Base-by-base conservation (phyloP, 768 basidiomycete genomes). In the Glaciozyma antarctica region DNA sequence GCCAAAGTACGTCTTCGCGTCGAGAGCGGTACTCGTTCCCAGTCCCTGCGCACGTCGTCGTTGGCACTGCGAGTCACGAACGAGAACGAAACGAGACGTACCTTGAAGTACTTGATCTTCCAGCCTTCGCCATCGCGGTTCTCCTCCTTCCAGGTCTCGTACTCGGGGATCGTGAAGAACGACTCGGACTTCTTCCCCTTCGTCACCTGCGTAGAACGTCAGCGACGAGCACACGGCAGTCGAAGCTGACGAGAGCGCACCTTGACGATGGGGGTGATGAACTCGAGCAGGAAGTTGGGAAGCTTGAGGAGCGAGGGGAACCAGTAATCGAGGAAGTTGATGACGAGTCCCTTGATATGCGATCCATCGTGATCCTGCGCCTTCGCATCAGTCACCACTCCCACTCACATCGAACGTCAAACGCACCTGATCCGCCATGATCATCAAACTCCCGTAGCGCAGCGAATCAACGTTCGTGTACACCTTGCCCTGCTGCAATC, bases 341-440 rank as follows among this genome's bases (percentile, higher is more conserved):
- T 93, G 57, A 99, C 81, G 12, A 98, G 83, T n/a, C 95, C 95
- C 77, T 99, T 99, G 79, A 99, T 99, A 78, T 99, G 95, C n/a
- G 95, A 98, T 59, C 95, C 95, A 78, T 99, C 95, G 78, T 98
- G 91, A 84, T 99, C 95, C 91, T 95, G 74, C 5, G 24, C 10
- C 49, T 47, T 47, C 22, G 26, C 9, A 41, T 26, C 19, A 60
- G 41, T 24, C 15, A 8, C n/a, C 30, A 9, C 38, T 51, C 58
- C 2, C 13, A 2, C 34, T 0, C 32, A 5, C 28, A 15, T 52
- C 34, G 34, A 34, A 22, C 15, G 56, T 57, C 34, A 15, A 22
- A 77, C 82, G 56, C 60, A 90, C 92, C 84, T 97, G 94, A 86
- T 99, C 95, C 6, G 95, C 90, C 95, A 99, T 99, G 72, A 99